These are phyloP conservation scores for Chlorella sorokiniana DNA, from an alignment of 139 green algal genomes.

Conservation along the genomic window DNA sequence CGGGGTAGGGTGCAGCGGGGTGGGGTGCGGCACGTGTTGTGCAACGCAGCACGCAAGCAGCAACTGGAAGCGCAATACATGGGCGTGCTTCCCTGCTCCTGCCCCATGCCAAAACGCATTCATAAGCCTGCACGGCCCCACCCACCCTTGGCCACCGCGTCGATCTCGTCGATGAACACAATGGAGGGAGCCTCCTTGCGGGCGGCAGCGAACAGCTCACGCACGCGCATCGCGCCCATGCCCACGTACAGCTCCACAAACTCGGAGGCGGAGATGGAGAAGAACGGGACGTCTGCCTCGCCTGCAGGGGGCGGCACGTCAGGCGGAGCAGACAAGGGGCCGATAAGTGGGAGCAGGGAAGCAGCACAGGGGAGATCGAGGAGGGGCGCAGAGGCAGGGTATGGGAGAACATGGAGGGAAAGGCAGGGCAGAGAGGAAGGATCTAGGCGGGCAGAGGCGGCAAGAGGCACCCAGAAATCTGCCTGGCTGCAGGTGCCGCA, in stretches of 20 bases:
- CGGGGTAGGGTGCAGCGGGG: too few species aligned
- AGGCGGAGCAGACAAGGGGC: neutral
- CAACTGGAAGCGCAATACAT: neutral
- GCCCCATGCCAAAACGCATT: too few species aligned
- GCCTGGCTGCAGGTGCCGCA: neutral
- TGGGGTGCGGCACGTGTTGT: neutral
- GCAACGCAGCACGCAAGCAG: constrained; percentile 13
- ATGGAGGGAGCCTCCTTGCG: constrained; percentile 85
- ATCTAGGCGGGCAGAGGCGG: too few species aligned
- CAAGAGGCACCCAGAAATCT: too few species aligned
- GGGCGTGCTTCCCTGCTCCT: neutral
- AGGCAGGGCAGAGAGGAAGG: too few species aligned
- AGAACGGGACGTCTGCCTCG: constrained; percentile 83
- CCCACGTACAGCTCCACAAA: constrained; percentile 96
- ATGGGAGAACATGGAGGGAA: too few species aligned
- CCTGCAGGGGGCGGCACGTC: neutral
- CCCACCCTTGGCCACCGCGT: constrained; percentile 69
- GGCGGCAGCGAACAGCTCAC: constrained; percentile 78
- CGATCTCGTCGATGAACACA: constrained; percentile 95
- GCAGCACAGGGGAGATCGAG: neutral
- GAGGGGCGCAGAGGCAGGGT: too few species aligned
- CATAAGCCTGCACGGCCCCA: too few species aligned
- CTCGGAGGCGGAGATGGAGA: constrained; percentile 79
- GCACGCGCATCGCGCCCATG: constrained; percentile 86
- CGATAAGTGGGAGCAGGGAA: neutral